Percentiles rank a stretch among this genome's conserved stretches.
Evolutionary conservation across 495 filamentous ascomycete genomes (phyloP).

Genomic region (Amniculicola lignicola): DNA sequence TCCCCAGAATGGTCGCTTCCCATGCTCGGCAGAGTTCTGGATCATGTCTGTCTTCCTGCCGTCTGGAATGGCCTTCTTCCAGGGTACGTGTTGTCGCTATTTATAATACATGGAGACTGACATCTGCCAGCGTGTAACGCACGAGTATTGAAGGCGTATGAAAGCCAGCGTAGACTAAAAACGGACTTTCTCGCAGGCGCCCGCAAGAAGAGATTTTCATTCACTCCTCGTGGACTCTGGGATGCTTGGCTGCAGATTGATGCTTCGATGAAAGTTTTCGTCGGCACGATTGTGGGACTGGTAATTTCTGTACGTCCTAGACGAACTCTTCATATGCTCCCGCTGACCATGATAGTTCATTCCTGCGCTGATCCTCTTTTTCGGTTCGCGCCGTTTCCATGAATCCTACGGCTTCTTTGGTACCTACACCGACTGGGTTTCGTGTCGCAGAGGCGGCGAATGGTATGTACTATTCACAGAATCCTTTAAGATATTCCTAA

Average conservation of each 20-base stretch:
- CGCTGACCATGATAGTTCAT: constrained; percentile 50
- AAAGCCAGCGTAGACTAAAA: constrained; percentile 26
- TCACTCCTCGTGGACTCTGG: constrained; percentile 19
- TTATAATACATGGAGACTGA: not conserved
- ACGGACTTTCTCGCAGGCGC: constrained; percentile 25
- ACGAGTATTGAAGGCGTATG: constrained; percentile 34
- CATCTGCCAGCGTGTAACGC: constrained; percentile 32
- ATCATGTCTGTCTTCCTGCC: constrained; percentile 72
- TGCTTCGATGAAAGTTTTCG: constrained; percentile 44
- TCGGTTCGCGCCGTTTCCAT: constrained; percentile 66
- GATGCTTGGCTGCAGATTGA: constrained; percentile 44
- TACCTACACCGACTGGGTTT: constrained; percentile 38
- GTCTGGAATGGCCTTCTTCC: constrained; percentile 67
- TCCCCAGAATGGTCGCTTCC: constrained; percentile 56
- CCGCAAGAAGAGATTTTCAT: constrained; percentile 25
- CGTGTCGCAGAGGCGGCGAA: constrained; percentile 39
- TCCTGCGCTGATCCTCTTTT: constrained; percentile 56
- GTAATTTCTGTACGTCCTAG: constrained; percentile 25
- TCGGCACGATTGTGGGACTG: constrained; percentile 27
- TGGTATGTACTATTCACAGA: constrained; percentile 29
- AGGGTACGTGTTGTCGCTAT: constrained; percentile 42
- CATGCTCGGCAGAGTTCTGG: constrained; percentile 63
- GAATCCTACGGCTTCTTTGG: constrained; percentile 51
- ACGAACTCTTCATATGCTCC: not conserved
- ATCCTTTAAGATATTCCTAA: not conserved